Percentiles rank a stretch among this genome's conserved stretches.
Conservation (phyloP, 2,329 filamentous ascomycete genomes). For the Eurotiales sp. region DNA sequence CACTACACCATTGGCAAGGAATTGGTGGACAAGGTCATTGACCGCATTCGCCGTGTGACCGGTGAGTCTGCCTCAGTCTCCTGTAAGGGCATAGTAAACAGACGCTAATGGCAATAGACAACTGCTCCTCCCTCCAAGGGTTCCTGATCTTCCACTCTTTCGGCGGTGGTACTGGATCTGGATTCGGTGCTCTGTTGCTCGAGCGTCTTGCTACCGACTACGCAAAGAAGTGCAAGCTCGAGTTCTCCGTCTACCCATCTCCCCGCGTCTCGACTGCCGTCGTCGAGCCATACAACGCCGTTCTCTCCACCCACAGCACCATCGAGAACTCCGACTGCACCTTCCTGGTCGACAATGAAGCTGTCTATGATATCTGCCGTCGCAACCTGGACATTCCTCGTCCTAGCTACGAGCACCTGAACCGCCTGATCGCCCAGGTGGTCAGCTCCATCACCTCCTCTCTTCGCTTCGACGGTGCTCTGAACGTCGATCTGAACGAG, state of each 20-base stretch:
- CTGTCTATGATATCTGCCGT: conserved; percentile 65
- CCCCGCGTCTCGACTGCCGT: conserved; percentile 63
- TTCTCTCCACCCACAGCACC: conserved; percentile 54
- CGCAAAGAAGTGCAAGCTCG: conserved; percentile 66
- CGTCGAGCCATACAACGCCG: conserved; percentile 66
- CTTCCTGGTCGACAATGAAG: conserved; percentile 66
- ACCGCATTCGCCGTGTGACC: conserved; percentile 61
- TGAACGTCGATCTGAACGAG: conserved; percentile 66
- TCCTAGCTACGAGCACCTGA: conserved; percentile 62
- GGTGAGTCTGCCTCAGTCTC: too few species aligned
- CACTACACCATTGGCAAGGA: conserved; percentile 69
- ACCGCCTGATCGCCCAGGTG: conserved; percentile 64
- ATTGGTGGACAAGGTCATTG: conserved; percentile 60
- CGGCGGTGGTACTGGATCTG: conserved; percentile 64
- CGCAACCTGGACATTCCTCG: conserved; percentile 63
- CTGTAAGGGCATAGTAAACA: too few species aligned
- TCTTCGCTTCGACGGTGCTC: conserved; percentile 61
- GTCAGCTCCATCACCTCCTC: conserved; percentile 65
- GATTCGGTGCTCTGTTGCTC: conserved; percentile 62
- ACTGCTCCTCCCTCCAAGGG: conserved; percentile 63
- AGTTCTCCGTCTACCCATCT: conserved; percentile 64
- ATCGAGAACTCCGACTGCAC: conserved; percentile 67
- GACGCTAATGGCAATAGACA: too few species aligned
- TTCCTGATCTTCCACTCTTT: conserved; percentile 69
- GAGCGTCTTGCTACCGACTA: conserved; percentile 63